Evolutionary conservation across 495 filamentous ascomycete species (phyloP).

Genomic region (Daldinia caldariorum): DNA sequence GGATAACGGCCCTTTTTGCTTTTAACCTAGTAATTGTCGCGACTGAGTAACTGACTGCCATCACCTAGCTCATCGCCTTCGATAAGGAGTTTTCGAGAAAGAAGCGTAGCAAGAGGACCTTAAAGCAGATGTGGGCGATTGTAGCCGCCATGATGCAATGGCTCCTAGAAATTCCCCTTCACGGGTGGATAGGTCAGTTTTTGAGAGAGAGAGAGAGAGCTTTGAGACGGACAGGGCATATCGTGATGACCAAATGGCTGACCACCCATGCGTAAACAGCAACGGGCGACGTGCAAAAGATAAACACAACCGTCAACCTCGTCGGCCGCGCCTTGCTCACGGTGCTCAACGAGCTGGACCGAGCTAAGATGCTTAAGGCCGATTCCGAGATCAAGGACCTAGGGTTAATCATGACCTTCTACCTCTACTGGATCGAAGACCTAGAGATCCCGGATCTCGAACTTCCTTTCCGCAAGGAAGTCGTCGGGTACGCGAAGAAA

Average conservation of each 20-base stretch:
- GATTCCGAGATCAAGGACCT: constrained; percentile 40
- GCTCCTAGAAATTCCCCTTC: constrained; percentile 29
- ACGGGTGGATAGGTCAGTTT: constrained; percentile 35
- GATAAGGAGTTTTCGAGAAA: constrained; percentile 34
- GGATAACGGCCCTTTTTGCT: neutral
- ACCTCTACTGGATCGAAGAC: constrained; percentile 30
- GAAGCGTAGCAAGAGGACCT: constrained; percentile 29
- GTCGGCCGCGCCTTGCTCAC: constrained; percentile 36
- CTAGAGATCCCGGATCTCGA: constrained; percentile 21
- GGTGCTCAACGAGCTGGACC: constrained; percentile 35
- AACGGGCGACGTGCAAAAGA: constrained; percentile 17
- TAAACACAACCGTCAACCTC: constrained; percentile 22
- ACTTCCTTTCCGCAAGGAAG: constrained; percentile 32
- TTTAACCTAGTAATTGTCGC: neutral
- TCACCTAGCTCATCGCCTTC: constrained; percentile 28
- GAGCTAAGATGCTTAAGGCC: constrained; percentile 26
- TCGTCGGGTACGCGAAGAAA: constrained; percentile 31
- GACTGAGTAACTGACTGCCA: constrained; percentile 13
- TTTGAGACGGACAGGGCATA: neutral
- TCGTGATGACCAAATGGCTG: constrained; percentile 9
- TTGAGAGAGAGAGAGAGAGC: neutral
- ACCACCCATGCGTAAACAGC: constrained; percentile 12
- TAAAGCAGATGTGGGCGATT: constrained; percentile 37
- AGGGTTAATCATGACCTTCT: constrained; percentile 31
- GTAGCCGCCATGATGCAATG: constrained; percentile 37